Base-by-base conservation (phyloP, 2,329 filamentous ascomycete species). In the Bipolaris oryzae region DNA sequence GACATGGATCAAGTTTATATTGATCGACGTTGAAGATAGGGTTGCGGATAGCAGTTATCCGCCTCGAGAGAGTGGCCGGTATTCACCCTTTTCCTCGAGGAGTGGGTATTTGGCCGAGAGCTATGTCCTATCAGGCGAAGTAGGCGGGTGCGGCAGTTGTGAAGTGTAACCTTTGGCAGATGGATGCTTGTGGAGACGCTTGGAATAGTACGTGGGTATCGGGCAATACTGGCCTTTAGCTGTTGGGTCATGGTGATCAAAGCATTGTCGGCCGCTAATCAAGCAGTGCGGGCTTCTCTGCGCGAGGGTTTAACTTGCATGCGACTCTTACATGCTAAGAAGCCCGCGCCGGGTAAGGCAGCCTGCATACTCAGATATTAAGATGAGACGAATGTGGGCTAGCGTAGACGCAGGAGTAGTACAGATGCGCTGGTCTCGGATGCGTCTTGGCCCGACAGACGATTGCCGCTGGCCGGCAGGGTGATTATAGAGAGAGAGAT, bases 1-100 rank as follows among this genome's bases (percentile, higher is more conserved):
- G 42, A 52, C 50, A 52, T 46, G 50, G 50, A 52, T 52, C 41
- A 31, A 46, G 50, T 52, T 52, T 52, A 52, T 52, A 52, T 46
- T 13, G 21, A 46, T 23, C 33, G 21, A 18, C n/a, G 34, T 39
- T 44, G 50, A 44, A 31, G 15, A 28, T n/a, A 44, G 50, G 50
- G 16, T 52, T 23, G 21, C 50, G 34, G 37, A 50, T 50, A n/a
- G 25, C 25, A 35, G 37, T 34, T 25, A 28, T 21, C 48, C 48
- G 20, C 28, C 18, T 43, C 9, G 48, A 23, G 38, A 46, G 50
- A n/a, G n/a, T 39, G 50, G 41, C 50, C 42, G 42, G 41, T 52
- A 25, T 52, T 39, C 50, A 39, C 41, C 50, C 50, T 39, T 52
- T 52, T 52, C 41, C 34, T 52, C 18, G 42, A 45, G 33, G 33